A percentile compares a stretch with the other conserved stretches of the same genome.
These are phyloP conservation scores for Colletotrichum sublineola DNA, from an alignment of 2,329 filamentous ascomycete genomes.

Conservation along the genomic window DNA sequence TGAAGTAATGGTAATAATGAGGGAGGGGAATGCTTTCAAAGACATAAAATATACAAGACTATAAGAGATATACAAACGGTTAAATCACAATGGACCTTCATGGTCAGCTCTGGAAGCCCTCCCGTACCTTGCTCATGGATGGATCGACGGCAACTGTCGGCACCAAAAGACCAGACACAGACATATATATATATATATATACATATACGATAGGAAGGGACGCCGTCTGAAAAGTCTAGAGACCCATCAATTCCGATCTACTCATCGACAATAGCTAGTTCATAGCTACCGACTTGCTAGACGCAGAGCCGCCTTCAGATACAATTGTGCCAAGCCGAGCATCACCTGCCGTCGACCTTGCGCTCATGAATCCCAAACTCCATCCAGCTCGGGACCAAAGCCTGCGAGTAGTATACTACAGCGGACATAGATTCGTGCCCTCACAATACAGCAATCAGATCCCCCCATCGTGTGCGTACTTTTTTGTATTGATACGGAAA, in stretches of 20 bases:
- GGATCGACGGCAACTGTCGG: too few species aligned
- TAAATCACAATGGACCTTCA: background rate
- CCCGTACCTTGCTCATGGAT: too few species aligned
- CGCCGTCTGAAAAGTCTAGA: too few species aligned
- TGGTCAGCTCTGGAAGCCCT: background rate
- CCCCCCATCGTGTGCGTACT: background rate
- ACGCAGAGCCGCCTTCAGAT: background rate
- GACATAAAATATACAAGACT: background rate
- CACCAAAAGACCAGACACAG: too few species aligned
- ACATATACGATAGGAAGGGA: too few species aligned
- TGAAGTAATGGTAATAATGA: slow-evolving; percentile 28
- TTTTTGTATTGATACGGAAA: slow-evolving; percentile 38
- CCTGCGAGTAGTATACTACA: background rate
- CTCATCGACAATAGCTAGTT: background rate
- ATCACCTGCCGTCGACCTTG: background rate
- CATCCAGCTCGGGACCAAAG: background rate
- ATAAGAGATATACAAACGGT: background rate
- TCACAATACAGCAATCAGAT: background rate
- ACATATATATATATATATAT: background rate
- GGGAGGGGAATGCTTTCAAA: too few species aligned
- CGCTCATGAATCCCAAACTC: background rate
- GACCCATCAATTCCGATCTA: too few species aligned
- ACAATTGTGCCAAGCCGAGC: background rate
- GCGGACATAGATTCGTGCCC: background rate
- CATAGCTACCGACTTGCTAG: background rate